Evolutionary conservation across 208 protist genomes (phyloP).

Genomic region (Trypanosoma avium): DNA sequence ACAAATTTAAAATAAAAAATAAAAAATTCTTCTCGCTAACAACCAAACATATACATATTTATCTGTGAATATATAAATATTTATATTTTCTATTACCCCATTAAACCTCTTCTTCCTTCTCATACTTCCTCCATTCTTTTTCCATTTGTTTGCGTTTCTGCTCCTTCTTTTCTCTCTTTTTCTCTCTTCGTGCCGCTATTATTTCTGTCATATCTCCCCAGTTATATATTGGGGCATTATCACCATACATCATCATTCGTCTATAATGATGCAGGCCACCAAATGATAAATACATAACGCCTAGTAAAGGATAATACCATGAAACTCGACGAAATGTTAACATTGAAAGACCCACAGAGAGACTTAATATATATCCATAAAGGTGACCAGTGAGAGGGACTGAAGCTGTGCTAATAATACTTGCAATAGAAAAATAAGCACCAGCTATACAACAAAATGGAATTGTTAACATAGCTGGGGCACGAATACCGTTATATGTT

Average conservation of each 20-base stretch:
- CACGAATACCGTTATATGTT: slow-evolving; percentile 80
- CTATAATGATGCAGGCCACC: slow-evolving; percentile 86
- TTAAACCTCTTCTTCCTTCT: slow-evolving; percentile 4
- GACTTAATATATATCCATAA: slow-evolving; percentile 65
- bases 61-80: no score
- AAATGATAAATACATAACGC: slow-evolving; percentile 74
- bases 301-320: slow-evolving; percentile 87
- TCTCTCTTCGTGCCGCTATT: slow-evolving; percentile 35
- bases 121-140: slow-evolving; percentile 25
- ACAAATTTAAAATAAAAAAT: background rate
- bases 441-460: slow-evolving; percentile 78
- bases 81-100: no score
- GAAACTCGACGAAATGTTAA: slow-evolving; percentile 69
- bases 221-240: slow-evolving; percentile 84
- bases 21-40: no score
- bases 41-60: no score
- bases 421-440: slow-evolving; percentile 73
- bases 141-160: slow-evolving; percentile 32
- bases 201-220: slow-evolving; percentile 69
- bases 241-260: slow-evolving; percentile 83
- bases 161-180: slow-evolving; percentile 22
- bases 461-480: slow-evolving; percentile 63
- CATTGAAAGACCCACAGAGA: slow-evolving; percentile 64
- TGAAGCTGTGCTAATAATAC: slow-evolving; percentile 56
- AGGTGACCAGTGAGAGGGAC: slow-evolving; percentile 66